Base-by-base conservation (phyloP, 2,329 filamentous ascomycete species). In the Fusarium sp. region DNA sequence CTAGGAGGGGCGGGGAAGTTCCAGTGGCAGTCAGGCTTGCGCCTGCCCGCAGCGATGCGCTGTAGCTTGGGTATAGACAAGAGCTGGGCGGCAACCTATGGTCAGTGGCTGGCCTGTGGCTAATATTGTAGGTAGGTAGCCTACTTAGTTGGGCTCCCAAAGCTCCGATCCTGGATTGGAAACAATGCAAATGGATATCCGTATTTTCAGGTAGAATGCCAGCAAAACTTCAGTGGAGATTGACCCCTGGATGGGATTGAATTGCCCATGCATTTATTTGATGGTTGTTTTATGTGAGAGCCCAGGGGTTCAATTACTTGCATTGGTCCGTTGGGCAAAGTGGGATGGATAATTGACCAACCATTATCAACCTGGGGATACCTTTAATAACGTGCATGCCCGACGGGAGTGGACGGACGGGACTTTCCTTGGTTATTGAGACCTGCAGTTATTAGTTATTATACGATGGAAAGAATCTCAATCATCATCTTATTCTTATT, bases 141-240 rank as follows among this genome's bases (percentile, higher is more conserved):
- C 21, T 23, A 23, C 39, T 28, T 39, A 62, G 48, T 54, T 67
- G 62, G 53, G 46, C 46, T 65, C 61, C 53, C 42, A 53, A 52
- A 46, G 46, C 46, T 65, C 61, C 53, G 51, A 53, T 48, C 34
- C 59, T 37, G 34, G 34, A 37, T 37, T 37, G 34, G 34, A 52
- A 19, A 37, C 21, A 49, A 44, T 44, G 23, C 30, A 52, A 42
- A 44, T 44, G 42, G 41, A 51, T 56, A 55, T 37, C 34, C 34
- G 18, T 37, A 37, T 67, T 55, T 64, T 71, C 68, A 71, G 68
- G 68, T 69, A 55, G 52, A 49, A 59, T 51, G 60, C 68, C 55
- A 50, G 56, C 56, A 71, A 71, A 45, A 69, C 53, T 53, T 31
- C 39, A 49, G 46, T 65, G 62, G 61, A 42, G 56, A 43, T 37